Evolutionary conservation across 176 grass and related monocot genomes (phyloP).

Genomic region (Hyparrhenia diplandra): DNA sequence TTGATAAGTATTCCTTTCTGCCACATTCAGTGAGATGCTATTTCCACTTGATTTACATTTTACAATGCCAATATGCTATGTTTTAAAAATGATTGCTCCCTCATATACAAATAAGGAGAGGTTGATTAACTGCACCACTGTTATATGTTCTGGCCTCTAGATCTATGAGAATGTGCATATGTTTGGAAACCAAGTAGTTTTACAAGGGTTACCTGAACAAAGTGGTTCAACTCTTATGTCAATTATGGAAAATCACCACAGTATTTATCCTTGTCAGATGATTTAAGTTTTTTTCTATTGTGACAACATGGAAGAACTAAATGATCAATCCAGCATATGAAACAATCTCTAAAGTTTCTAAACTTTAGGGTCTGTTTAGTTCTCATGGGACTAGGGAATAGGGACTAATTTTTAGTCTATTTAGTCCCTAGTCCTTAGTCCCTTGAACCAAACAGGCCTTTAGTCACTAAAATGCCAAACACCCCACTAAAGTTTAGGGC

Average conservation of each 20-base stretch:
- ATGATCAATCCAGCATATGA: no score
- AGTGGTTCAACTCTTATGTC: neutral
- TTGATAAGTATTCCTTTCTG: conserved; percentile 21
- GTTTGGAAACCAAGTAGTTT: neutral
- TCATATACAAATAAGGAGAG: conserved; percentile 57
- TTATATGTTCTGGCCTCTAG: neutral
- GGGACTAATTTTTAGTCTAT: no score
- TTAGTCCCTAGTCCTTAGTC: no score
- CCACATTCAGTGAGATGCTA: neutral
- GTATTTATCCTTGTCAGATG: neutral
- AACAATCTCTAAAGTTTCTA: no score
- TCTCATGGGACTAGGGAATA: no score
- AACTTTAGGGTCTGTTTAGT: no score
- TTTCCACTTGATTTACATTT: neutral
- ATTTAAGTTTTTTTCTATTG: neutral
- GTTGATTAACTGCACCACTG: conserved; percentile 20
- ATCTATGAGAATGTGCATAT: neutral
- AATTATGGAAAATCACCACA: neutral
- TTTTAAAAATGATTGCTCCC: conserved; percentile 46
- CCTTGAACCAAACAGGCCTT: no score
- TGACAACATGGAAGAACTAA: no score
- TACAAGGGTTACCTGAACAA: neutral
- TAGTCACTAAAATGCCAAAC: no score
- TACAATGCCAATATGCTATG: neutral
- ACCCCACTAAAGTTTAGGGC: no score